Evolutionary conservation across 495 filamentous ascomycete species (phyloP), one percentile per base, ranked within the genome.

Genomic region (Sordaria brevicollis): DNA sequence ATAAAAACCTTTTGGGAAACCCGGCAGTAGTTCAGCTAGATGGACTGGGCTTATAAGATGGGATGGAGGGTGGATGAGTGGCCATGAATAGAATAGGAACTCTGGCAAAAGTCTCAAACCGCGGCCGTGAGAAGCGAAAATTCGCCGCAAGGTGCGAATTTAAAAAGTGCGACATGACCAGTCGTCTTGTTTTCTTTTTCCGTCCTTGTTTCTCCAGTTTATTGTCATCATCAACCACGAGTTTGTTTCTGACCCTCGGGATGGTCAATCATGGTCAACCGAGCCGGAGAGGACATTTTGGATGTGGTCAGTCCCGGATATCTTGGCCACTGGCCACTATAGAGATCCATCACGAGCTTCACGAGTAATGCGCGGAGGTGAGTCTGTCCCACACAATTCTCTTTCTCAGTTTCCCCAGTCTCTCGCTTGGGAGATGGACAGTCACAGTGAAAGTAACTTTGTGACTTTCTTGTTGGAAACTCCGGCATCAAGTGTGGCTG

Each of bases 141-240:
- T 15, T 31, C 49, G 49, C n/a, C n/a, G n/a, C n/a, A n/a, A 57
- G 25, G 49, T 57, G 38, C 57, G 57, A 35, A 31, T 13, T 11
- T 34, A n/a, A 41, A 33, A 29, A 15, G 70, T 71, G 43, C 54
- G 67, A 71, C 70, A 68, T 69, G 70, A 71, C 68, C 62, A 69
- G 68, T 41, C 29, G 49, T 41, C 39, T 21, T 49, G n/a, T n/a
- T n/a, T 29, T n/a, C 65, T 10, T 33, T 34, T 35, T 57, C 66
- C 35, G n/a, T 35, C 21, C 13, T 38, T 65, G 7, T 34, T 35
- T 70, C 21, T 70, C 29, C 65, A 11, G 35, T 17, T n/a, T 39
- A 19, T 39, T 66, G 11, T 25, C 65, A 13, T 35, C 65, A 66
- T 66, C 31, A 35, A 19, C 31, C 49, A 57, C 49, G 49, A 15